Percentiles rank a stretch among this genome's conserved stretches.
Conservation (phyloP, 2,329 filamentous ascomycete species). For the Rutstroemia sp. region DNA sequence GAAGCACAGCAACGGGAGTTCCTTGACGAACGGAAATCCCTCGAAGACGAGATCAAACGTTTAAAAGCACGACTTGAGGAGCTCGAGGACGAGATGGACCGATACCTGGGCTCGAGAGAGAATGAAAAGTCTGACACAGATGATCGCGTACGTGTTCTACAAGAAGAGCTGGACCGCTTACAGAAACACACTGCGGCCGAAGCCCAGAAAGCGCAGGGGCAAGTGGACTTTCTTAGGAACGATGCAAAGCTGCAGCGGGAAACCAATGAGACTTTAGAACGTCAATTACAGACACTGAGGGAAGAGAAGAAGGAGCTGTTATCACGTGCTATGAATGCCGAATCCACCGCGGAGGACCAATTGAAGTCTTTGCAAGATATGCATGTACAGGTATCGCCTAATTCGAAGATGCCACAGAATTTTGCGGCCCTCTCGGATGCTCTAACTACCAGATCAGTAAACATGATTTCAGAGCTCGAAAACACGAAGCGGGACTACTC, state of each 20-base stretch:
- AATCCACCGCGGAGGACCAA: constrained; percentile 46
- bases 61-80: constrained; percentile 77
- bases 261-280: constrained; percentile 50
- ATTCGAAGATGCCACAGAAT: constrained; percentile 46
- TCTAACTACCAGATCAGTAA: constrained; percentile 49
- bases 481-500: constrained; percentile 52
- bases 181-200: constrained; percentile 51
- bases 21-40: constrained; percentile 69
- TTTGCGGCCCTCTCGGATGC: constrained; percentile 50
- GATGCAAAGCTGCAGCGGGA: constrained; percentile 53
- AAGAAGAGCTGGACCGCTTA: constrained; percentile 62
- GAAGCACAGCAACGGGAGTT: constrained; percentile 88
- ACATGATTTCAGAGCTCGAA: constrained; percentile 51
- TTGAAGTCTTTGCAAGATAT: constrained; percentile 49
- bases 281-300: constrained; percentile 46
- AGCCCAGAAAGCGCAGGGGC: constrained; percentile 49
- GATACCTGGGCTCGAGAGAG: constrained; percentile 74
- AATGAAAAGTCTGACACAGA: constrained; percentile 69
- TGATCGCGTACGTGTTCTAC: constrained; percentile 58
- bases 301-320: constrained; percentile 47
- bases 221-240: constrained; percentile 55
- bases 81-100: constrained; percentile 84
- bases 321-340: constrained; percentile 42
- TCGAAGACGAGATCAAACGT: constrained; percentile 73
- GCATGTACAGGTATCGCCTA: constrained; percentile 49